Evolutionary conservation across 768 basidiomycete species (phyloP), one percentile per base, ranked within the genome.

Genomic region (Boletus vinaceobasis): DNA sequence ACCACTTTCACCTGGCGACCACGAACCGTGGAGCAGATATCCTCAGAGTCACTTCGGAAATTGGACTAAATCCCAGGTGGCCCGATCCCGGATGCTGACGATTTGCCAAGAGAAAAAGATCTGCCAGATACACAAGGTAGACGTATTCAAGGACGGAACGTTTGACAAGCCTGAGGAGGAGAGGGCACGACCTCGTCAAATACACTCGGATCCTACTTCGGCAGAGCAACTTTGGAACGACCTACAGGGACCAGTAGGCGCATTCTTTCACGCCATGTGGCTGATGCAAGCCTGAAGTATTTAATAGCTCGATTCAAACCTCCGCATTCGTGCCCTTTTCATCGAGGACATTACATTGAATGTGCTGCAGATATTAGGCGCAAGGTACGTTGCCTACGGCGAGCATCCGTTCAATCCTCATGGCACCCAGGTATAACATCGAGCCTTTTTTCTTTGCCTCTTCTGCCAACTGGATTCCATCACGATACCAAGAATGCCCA

Each of bases 21-120:
- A 23, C 26, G 40, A 55, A 10, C 45, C 17, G 4, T 78, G 76
- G 76, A 35, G 50, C 7, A 44, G 50, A 55, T 84, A 84, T 59
- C 82, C 83, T 0, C 77, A 80, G 54, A 75, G 77, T 1, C 66
- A 76, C 13, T 85, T 79, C 55, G 78, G 78, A 11, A 85, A 83
- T 55, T 83, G 83, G 83, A 82, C 79, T 0, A 63, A 63, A 7
- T 65, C 63, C 14, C 82, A 83, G 48, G 71, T 77, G 19, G 0
- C 37, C 0, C 63, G 69, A 44, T 74, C 74, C 42, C 59, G 63
- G 49, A 75, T 78, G 69, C 38, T 65, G 50, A 52, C 48, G 26
- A 70, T 58, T 10, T 66, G 59, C 37, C 19, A 52, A 11, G 50
- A 52, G 13, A 31, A 54, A 35, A 52, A 60, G 1, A 4, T 7